Base-by-base conservation (phyloP, 2,329 filamentous ascomycete genomes). In the Pseudogymnoascus sp. region DNA sequence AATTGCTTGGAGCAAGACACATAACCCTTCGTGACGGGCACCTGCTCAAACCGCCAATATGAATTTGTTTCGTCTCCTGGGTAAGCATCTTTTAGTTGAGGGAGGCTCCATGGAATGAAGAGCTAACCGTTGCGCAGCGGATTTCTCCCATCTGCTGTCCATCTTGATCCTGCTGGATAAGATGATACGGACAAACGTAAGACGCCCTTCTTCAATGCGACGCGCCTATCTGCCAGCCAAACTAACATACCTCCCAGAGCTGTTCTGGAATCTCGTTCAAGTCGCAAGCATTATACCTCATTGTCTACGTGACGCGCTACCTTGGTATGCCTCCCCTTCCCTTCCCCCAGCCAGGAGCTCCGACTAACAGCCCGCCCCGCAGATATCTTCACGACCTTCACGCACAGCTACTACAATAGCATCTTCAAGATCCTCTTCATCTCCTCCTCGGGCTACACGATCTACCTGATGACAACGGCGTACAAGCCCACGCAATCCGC, bases 251-350 rank as follows among this genome's bases (percentile, higher is more conserved):
- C 31, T 59, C 63, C n/a, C 74, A 97, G 93, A 97, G 93, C 81
- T 96, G 93, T 76, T 88, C 93, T 44, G 95, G 95, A 71, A 93
- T 99, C 77, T 99, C 95, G 14, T 97, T 99, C 84, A 99, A 99
- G 77, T 97, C 93, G 66, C 95, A 99, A 82, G 91, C 88, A 61
- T 84, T 99, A 64, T 99, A 99, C 78, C 81, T 97, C 69, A 80
- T 96, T 50, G 95, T 99, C 71, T 99, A 99, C 77, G 75, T 96
- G 47, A 96, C 93, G 66, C 86, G 95, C 73, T 99, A 99, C 77
- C 84, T 99, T 67, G 89, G 89, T 91, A 79, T 63, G 76, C 19
- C 59, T n/a, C 5, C 26, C n/a, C 19, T n/a, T 19, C 19, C 29
- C 8, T 13, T 26, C 29, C 8, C 13, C 33, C 29, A 6, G 26